Percentiles rank a stretch among this genome's conserved stretches.
phyloP scores from a whole-genome alignment of 1,139 yeast genomes.

The Geotrichum klebahnii region DNA sequence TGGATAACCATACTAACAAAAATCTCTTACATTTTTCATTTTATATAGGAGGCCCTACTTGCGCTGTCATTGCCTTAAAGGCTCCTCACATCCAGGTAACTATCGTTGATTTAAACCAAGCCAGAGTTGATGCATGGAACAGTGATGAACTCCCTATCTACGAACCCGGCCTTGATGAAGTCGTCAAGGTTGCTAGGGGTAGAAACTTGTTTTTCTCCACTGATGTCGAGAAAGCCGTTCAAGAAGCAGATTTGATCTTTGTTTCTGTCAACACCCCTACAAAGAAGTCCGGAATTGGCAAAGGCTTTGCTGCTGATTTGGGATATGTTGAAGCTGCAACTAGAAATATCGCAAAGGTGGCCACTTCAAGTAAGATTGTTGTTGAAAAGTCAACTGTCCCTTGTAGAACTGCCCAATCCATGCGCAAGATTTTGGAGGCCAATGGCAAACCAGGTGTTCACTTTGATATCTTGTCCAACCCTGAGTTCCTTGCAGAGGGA shows the following conservation, averaged over 20 bases:
- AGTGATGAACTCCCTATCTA: conserved; percentile 33
- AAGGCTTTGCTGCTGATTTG: conserved; percentile 34
- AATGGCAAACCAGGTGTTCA: conserved; percentile 32
- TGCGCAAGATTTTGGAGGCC: conserved; percentile 33
- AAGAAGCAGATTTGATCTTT: conserved; percentile 34
- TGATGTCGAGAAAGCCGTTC: conserved; percentile 31
- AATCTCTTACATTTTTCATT: neutral
- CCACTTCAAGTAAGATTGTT: conserved; percentile 32
- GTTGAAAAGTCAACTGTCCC: conserved; percentile 36
- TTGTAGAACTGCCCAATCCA: conserved; percentile 33
- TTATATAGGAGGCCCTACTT: conserved; percentile 30
- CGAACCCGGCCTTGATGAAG: conserved; percentile 35
- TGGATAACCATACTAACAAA: neutral
- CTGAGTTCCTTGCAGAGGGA: conserved; percentile 34
- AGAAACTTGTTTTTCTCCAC: conserved; percentile 34
- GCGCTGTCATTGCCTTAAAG: conserved; percentile 31
- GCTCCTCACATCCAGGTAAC: conserved; percentile 32
- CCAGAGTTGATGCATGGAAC: conserved; percentile 35
- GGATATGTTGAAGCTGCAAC: conserved; percentile 34
- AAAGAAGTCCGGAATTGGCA: conserved; percentile 33
- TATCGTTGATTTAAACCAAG: conserved; percentile 33
- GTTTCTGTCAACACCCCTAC: conserved; percentile 37
- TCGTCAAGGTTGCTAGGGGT: conserved; percentile 31
- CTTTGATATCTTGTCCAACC: conserved; percentile 32
- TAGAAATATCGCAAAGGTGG: conserved; percentile 33